Evolutionary conservation across 805 yeast species (phyloP).

Genomic region (Starmerella powellii): DNA sequence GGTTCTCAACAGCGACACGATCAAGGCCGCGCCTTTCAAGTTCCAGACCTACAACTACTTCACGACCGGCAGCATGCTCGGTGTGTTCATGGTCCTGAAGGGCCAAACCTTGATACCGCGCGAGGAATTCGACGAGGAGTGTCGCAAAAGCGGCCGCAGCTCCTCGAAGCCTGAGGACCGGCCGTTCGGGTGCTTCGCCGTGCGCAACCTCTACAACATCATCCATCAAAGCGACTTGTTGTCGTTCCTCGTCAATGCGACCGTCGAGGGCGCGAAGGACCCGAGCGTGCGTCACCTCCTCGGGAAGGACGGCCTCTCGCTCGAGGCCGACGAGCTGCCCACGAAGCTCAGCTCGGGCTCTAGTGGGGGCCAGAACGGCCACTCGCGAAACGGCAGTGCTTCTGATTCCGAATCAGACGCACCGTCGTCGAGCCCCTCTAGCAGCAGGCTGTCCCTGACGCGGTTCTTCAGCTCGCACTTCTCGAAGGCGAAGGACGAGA

Average conservation of each 20-base stretch:
- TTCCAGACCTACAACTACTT: conserved; percentile 68
- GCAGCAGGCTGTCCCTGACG: neutral
- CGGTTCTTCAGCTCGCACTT: conserved; percentile 2
- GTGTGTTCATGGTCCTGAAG: conserved; percentile 21
- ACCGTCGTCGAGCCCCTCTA: neutral
- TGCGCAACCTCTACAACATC: conserved; percentile 61
- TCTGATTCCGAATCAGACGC: neutral
- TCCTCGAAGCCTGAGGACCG: conserved; percentile 4
- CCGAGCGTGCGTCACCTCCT: neutral
- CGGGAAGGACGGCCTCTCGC: conserved; percentile 18
- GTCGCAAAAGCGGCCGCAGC: neutral
- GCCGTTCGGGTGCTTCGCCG: conserved; percentile 44
- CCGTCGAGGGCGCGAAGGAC: conserved; percentile 37
- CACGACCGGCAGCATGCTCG: conserved; percentile 23
- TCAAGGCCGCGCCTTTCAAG: conserved; percentile 34
- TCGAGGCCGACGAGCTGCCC: conserved; percentile 24
- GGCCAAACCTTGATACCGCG: conserved; percentile 14
- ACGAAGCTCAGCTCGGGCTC: neutral
- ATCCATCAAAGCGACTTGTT: conserved; percentile 88
- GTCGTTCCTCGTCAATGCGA: conserved; percentile 77
- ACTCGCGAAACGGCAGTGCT: neutral
- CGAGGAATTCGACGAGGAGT: conserved; percentile 4
- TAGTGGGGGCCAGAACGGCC: neutral
- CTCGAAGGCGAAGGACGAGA: neutral
- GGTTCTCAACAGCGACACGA: conserved; percentile 23